Evolutionary conservation across 2,329 filamentous ascomycete genomes (phyloP).

Genomic region (Ophiobolus disseminans): DNA sequence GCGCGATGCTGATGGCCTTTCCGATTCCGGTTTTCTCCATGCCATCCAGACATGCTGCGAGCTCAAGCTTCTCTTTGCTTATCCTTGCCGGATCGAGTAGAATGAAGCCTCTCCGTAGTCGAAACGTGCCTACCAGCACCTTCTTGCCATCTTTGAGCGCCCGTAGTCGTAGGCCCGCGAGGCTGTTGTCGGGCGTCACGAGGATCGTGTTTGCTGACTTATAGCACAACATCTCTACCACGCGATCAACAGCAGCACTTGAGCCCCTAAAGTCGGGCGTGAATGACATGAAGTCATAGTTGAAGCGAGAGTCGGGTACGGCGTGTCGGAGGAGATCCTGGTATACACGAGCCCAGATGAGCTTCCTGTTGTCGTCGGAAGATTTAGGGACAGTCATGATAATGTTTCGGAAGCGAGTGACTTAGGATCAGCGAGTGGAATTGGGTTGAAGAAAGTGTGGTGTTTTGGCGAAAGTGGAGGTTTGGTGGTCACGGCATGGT

Average conservation of each 20-base stretch:
- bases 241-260: constrained; percentile 37
- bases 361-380: constrained; percentile 18
- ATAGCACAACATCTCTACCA: constrained; percentile 46
- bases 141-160: constrained; percentile 52
- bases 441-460: neutral
- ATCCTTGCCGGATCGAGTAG: constrained; percentile 50
- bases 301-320: constrained; percentile 53
- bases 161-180: constrained; percentile 50
- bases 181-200: constrained; percentile 54
- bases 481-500: neutral
- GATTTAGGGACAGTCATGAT: constrained; percentile 24
- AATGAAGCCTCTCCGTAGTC: constrained; percentile 52
- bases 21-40: constrained; percentile 53
- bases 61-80: constrained; percentile 29
- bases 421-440: neutral
- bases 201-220: constrained; percentile 43
- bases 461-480: neutral
- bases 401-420: neutral
- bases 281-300: constrained; percentile 54
- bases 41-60: constrained; percentile 52
- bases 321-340: constrained; percentile 48
- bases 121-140: constrained; percentile 53
- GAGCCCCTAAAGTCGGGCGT: constrained; percentile 54
- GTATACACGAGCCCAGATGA: constrained; percentile 44
- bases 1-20: constrained; percentile 40